Evolutionary conservation across 2,329 filamentous ascomycete genomes (phyloP).

Genomic region (Metarhizium album): DNA sequence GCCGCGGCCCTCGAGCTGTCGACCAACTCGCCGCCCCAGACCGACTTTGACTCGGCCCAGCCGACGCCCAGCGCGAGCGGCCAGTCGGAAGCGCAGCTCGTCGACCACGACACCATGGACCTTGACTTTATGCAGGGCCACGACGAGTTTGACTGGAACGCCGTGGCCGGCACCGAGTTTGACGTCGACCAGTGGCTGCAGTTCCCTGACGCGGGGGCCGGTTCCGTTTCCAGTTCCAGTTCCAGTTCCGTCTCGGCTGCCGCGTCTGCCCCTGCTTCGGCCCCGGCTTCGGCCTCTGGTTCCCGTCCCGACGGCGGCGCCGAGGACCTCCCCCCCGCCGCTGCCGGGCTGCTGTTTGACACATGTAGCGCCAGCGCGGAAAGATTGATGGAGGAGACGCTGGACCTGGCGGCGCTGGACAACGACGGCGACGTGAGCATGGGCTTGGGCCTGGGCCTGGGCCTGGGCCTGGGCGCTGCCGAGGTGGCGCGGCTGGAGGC

Average conservation of each 20-base stretch:
- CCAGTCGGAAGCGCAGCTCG: constrained; percentile 26
- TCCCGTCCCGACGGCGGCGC: too few relatives aligned
- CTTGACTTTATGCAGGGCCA: constrained; percentile 36
- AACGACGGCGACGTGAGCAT: constrained; percentile 14
- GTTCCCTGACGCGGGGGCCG: constrained; percentile 40
- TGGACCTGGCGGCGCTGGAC: constrained; percentile 20
- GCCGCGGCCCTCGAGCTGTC: constrained; percentile 24
- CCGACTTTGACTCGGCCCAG: constrained; percentile 29
- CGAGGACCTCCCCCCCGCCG: background rate
- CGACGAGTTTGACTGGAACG: constrained; percentile 44
- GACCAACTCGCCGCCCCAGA: constrained; percentile 32
- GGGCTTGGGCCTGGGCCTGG: too few relatives aligned
- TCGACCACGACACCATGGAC: constrained; percentile 28
- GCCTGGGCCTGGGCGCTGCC: too few relatives aligned
- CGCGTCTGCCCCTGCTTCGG: too few relatives aligned
- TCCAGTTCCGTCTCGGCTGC: too few relatives aligned
- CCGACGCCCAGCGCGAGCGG: constrained; percentile 36
- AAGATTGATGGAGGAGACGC: constrained; percentile 18
- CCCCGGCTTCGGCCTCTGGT: too few relatives aligned
- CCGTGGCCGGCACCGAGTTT: constrained; percentile 39
- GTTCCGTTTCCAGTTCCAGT: constrained; percentile 24
- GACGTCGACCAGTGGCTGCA: constrained; percentile 51
- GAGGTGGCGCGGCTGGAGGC: constrained; percentile 6
- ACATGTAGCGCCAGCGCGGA: constrained; percentile 11
- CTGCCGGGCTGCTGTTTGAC: background rate